Evolutionary conservation across 345 rosid genomes (phyloP).

Genomic region (Eucalyptus marginata): DNA sequence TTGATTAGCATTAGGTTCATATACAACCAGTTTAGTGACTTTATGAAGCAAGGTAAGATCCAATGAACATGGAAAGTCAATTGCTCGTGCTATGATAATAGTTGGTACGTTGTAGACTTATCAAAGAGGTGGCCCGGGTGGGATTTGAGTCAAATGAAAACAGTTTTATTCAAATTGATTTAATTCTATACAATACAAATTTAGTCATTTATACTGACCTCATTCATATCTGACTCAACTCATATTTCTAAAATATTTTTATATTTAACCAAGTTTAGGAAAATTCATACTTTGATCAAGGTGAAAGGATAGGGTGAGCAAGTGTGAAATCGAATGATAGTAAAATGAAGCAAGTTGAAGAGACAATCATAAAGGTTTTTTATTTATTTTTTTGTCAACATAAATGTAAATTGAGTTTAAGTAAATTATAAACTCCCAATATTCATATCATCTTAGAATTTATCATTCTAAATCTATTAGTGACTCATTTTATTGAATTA

Average conservation of each 20-base stretch:
- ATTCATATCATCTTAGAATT: too few relatives aligned
- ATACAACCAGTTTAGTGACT: neutral
- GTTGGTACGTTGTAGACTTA: neutral
- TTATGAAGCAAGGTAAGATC: neutral
- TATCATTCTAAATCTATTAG: too few relatives aligned
- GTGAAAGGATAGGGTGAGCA: rapidly evolving
- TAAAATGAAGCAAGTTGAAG: rapidly evolving
- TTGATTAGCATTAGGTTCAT: neutral
- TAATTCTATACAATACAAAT: too few relatives aligned
- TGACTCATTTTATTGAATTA: too few relatives aligned
- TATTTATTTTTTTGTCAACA: too few relatives aligned
- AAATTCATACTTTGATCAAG: too few relatives aligned
- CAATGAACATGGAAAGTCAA: neutral
- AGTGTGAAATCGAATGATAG: rapidly evolving
- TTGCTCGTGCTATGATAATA: neutral
- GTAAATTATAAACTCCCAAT: too few relatives aligned
- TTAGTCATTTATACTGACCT: rapidly evolving
- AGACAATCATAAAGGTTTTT: neutral
- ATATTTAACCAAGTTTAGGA: too few relatives aligned
- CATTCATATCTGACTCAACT: rapidly evolving
- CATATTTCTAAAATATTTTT: too few relatives aligned
- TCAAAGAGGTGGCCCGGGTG: too few relatives aligned
- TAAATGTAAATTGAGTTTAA: too few relatives aligned
- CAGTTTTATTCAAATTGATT: neutral
- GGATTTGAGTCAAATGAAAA: neutral